Evolutionary conservation across 192 early-diverging fungal species (phyloP).

Genomic region (Backusella parvicylindrica): DNA sequence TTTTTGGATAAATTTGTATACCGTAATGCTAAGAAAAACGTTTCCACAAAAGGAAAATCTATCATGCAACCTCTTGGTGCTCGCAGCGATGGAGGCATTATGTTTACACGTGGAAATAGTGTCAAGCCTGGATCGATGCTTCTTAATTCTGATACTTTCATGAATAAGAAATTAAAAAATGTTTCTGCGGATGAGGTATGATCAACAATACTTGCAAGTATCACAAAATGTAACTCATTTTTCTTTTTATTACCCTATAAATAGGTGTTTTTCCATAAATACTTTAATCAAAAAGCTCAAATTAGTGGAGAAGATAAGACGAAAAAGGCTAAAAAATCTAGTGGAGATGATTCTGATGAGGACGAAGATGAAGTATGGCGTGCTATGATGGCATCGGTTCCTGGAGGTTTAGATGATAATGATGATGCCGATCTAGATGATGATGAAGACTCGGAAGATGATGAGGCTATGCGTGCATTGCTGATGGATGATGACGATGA

Average conservation of each 20-base stretch:
- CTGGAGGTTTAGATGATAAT: conserved; percentile 51
- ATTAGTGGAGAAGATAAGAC: conserved; percentile 12
- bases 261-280: conserved; percentile 73
- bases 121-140: conserved; percentile 37
- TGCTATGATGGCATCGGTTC: conserved; percentile 77
- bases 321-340: conserved; percentile 16
- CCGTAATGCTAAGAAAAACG: conserved; percentile 84
- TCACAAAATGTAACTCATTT: background rate
- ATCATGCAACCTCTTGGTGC: conserved; percentile 61
- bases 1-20: conserved; percentile 96
- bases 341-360: conserved; percentile 47
- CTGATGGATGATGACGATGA: conserved; percentile 40
- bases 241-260: background rate
- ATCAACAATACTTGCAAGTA: background rate
- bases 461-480: conserved; percentile 39
- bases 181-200: conserved; percentile 72
- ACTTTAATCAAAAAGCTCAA: conserved; percentile 60
- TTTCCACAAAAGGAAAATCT: conserved; percentile 55
- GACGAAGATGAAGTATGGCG: conserved; percentile 89
- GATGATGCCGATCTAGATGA: conserved; percentile 49
- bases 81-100: conserved; percentile 52
- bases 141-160: conserved; percentile 65
- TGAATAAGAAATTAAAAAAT: conserved; percentile 51
- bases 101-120: conserved; percentile 61
- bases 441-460: conserved; percentile 43